phyloP scores from a whole-genome alignment of 169 alveolate genomes.

The Perkinsus olseni region DNA sequence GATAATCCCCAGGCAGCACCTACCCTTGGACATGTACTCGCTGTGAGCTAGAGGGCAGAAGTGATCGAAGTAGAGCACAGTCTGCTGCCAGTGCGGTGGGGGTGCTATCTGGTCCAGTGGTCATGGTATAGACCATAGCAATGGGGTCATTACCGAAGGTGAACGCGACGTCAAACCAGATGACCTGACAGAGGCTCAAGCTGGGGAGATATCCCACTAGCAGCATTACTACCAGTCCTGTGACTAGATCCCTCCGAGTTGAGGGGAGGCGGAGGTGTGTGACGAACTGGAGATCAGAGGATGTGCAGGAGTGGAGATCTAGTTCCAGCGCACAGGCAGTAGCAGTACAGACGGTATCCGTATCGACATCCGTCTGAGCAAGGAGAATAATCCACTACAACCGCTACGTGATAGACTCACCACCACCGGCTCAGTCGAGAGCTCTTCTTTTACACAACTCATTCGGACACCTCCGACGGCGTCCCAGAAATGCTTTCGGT shows the following conservation, averaged over 20 bases:
- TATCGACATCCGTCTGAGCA: constrained; percentile 3
- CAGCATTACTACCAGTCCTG: constrained; percentile 52
- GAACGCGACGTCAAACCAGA: constrained; percentile 85
- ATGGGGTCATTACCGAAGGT: constrained; percentile 74
- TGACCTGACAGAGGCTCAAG: constrained; percentile 34
- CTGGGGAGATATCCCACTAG: not conserved
- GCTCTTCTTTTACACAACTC: constrained; percentile 8
- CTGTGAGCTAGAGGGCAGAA: constrained; percentile 22
- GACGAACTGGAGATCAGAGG: constrained; percentile 80
- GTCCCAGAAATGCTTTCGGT: constrained; percentile 34
- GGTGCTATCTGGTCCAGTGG: constrained; percentile 69
- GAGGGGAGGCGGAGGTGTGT: constrained; percentile 56
- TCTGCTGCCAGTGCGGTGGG: constrained; percentile 88
- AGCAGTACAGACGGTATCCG: constrained; percentile 25
- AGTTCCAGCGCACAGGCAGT: constrained; percentile 56
- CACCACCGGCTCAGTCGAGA: constrained; percentile 51
- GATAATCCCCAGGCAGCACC: constrained; percentile 5
- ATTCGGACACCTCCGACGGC: constrained; percentile 75
- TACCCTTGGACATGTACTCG: constrained; percentile 31
- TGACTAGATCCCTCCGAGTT: constrained; percentile 52
- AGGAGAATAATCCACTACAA: not conserved
- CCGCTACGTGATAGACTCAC: constrained; percentile 2
- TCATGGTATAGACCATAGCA: constrained; percentile 29
- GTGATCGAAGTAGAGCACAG: constrained; percentile 75
- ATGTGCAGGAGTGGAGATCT: constrained; percentile 78